Evolutionary conservation across 768 basidiomycete genomes (phyloP).

Genomic region (Kwoniella europaea): DNA sequence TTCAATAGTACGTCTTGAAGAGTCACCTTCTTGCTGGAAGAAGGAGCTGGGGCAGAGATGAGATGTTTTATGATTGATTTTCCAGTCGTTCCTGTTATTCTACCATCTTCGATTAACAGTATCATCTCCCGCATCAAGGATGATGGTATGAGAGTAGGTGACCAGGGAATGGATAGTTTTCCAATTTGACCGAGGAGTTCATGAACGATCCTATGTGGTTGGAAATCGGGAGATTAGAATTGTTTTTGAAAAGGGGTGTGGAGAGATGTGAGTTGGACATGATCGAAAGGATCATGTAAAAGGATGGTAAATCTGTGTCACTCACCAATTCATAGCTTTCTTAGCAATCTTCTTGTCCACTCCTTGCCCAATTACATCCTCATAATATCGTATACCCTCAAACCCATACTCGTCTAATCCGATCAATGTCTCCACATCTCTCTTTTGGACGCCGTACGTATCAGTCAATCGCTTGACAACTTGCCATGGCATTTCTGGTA

Average conservation of each 20-base stretch:
- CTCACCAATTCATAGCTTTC: conserved; percentile 80
- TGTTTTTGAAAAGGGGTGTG: too few relatives aligned
- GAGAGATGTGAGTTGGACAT: background rate
- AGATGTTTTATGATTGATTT: conserved; percentile 77
- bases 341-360: conserved; percentile 65
- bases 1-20: conserved; percentile 22
- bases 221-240: too few relatives aligned
- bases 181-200: conserved; percentile 78
- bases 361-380: conserved; percentile 65
- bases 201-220: conserved; percentile 74
- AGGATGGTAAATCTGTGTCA: background rate
- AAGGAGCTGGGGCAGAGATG: conserved; percentile 59
- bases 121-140: conserved; percentile 76
- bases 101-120: conserved; percentile 70
- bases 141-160: conserved; percentile 67
- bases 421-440: conserved; percentile 78
- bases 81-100: conserved; percentile 82
- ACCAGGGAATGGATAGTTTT: conserved; percentile 66
- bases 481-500: conserved; percentile 79
- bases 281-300: too few relatives aligned
- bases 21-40: background rate
- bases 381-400: conserved; percentile 79
- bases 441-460: conserved; percentile 64
- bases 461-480: conserved; percentile 66
- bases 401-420: conserved; percentile 68